Base-by-base conservation (phyloP, 306 rosid genomes). In the Trifolium dubium region DNA sequence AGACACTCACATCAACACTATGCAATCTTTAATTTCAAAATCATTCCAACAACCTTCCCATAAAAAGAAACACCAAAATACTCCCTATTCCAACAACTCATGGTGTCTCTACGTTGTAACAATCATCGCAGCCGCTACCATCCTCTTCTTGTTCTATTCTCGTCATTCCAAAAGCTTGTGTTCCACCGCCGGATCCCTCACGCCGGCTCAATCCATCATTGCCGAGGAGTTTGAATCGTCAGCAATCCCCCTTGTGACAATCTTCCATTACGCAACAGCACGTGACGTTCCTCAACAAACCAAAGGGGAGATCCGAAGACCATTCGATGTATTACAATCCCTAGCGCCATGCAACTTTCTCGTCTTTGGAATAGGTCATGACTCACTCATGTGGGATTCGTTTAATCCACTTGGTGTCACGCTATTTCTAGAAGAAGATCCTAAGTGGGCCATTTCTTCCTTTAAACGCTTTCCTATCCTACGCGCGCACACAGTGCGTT, bases 371-470 rank as follows among this genome's bases (percentile, higher is more conserved):
- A 73, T 91, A 8, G 98, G 97, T 9, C 84, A 88, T 69, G 97
- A 93, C 75, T 87, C 98, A 5, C 85, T 89, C 50, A 91, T 93
- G 97, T 91, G 98, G 98, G 89, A 88, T 64, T 72, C 97, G 9
- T 79, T 93, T 12, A 93, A 93, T 28, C 88, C 96, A 49, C 82
- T 77, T 32, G 98, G 98, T 77, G 84, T 41, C 31, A 93, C 98
- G 0, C 17, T 91, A n/a, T 93, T 91, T 73, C 86, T 93, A 10
- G 97, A 93, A 59, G 98, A 93, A 59, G 96, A 93, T 62, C 86
- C 87, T 0, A 83, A 77, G 78, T 93, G 97, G 98, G 68, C 85
- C 44, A 83, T 78, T 34, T 67, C 83, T 5, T 73, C 86, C 1
- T 74, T 91, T 13, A 73, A 79, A 28, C 75, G 76, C 3, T 83